These are phyloP conservation scores for Cylindrodendrum hubeiense DNA, from an alignment of 2,329 filamentous ascomycete species.

Conservation along the genomic window DNA sequence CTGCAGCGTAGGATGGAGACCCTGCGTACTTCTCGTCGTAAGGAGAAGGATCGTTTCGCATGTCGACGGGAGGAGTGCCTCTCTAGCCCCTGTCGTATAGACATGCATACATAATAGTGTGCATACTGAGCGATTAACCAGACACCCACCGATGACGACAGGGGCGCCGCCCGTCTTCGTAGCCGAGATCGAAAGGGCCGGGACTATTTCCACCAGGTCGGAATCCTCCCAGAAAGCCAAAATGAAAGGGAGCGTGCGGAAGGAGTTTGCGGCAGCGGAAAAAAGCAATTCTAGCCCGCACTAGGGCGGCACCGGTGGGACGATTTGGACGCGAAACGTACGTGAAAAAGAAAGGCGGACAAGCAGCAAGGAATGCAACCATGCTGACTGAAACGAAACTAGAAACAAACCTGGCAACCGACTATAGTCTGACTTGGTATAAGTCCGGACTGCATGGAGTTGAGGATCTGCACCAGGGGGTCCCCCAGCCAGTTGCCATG, in stretches of 20 bases:
- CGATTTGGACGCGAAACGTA: constrained; percentile 40
- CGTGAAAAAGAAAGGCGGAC: constrained; percentile 38
- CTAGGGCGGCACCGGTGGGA: constrained; percentile 37
- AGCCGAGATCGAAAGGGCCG: constrained; percentile 21
- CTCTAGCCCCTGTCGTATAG: background rate
- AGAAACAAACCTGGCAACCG: constrained; percentile 27
- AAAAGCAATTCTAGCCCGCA: constrained; percentile 33
- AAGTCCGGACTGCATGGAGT: constrained; percentile 10
- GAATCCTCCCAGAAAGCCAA: constrained; percentile 9
- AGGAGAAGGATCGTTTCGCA: constrained; percentile 15
- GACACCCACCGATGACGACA: constrained; percentile 25
- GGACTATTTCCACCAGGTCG: constrained; percentile 1
- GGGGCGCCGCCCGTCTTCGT: constrained; percentile 17
- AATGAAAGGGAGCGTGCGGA: constrained; percentile 16
- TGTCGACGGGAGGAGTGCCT: background rate
- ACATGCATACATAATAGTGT: constrained; percentile 2
- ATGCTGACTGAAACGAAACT: constrained; percentile 35
- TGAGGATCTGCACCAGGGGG: constrained; percentile 28
- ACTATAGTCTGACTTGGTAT: background rate
- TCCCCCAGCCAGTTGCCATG: background rate
- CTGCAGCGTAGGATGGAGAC: background rate
- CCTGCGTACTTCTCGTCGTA: constrained; percentile 11
- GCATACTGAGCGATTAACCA: constrained; percentile 28
- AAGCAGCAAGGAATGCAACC: constrained; percentile 25
- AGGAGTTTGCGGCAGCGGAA: constrained; percentile 21